Evolutionary conservation across 352 stramenopile species (phyloP), one percentile per base, ranked within the genome.

Genomic region (Pythium aristosporum): DNA sequence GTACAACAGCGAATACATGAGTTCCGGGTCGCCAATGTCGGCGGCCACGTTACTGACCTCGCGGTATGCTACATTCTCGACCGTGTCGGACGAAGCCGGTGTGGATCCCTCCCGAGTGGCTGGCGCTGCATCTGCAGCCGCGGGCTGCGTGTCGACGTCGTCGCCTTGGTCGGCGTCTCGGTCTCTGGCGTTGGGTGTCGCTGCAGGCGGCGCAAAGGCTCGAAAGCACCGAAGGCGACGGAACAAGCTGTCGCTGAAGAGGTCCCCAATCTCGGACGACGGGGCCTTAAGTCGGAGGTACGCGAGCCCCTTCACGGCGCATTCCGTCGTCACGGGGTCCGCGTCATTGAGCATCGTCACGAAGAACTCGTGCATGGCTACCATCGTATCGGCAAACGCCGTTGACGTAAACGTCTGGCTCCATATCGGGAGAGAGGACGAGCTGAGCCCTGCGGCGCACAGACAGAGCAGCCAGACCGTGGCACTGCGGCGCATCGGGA

Each of bases 1-100:
- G 59, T 91, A 94, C 30, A 94, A 53, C 23, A 94, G 65, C 20
- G 79, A 77, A 61, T 94, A 94, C 82, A 94, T 89, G 23, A 94
- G 73, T 25, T 91, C 78, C 1, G 85, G 80, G 44, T 94, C 81
- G 9, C 85, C 85, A 25, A 94, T 75, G 49, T 91, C 85, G 12
- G 85, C 85, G 46, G 83, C 83, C 25, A 94, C 74, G 51, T 91
- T 91, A 71, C 85, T 92, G 11, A 94, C 83, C 72, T 94, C 85
- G 23, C 85, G 82, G 60, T 94, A 94, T 2, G 83, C 85, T 23
- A 79, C 81, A 58, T 94, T 94, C 52, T 91, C 81, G 20, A 94
- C 75, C 7, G 65, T 67, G 23, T 74, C 62, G 52, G 43, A 18
- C 2, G 53, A 44, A 0, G 25, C 25, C 25, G 20, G 23, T 32